Base-by-base conservation (phyloP, 2,329 filamentous ascomycete genomes). In the Verticillium dahliae region DNA sequence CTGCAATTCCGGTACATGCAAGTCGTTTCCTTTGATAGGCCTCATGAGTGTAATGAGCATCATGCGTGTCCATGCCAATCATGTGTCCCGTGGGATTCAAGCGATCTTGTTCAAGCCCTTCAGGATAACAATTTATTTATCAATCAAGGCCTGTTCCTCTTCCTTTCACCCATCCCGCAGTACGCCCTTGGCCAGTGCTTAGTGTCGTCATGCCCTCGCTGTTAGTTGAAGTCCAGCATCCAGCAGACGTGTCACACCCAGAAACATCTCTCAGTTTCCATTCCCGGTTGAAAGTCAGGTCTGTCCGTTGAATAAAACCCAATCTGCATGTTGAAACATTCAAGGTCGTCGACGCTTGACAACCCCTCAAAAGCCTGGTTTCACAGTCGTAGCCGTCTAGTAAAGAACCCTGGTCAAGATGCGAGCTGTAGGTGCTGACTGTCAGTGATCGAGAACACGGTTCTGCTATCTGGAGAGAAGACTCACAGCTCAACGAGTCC, bases 401-500 rank as follows among this genome's bases (percentile, higher is more conserved):
- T 81, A 81, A 57, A 81, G 71, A 56, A 81, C 75, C 62, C 79
- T 76, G 39, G 79, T 81, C 70, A 80, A 68, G 62, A 80, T 80
- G 61, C 77, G 75, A 56, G 78, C 78, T 79, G 57, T 1, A 13
- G 13, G 27, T 56, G 45, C 3, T 10, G 35, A 18, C 22, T 54
- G 35, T 65, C n/a, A 65, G 56, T 37, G 33, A 52, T 13, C 6
- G 18, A 11, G n/a, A 35, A 4, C 3, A 34, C 56, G 56, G 68
- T 67, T 55, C 31, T 59, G 15, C 64, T 65, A 58, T 33, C 62
- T 62, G 38, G 6, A 18, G 18, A 22, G 54, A 37, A 55, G 57
- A 78, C 89, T 81, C 84, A 91, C 90, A 93, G 76, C 83, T 87
- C 65, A 97, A 82, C 62, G 83, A 85, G 75, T 98, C 92, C 45